A percentile compares a stretch with the other conserved stretches of the same genome.
Evolutionary conservation across 768 basidiomycete genomes (phyloP).

Genomic region (Phylloporus sp.): DNA sequence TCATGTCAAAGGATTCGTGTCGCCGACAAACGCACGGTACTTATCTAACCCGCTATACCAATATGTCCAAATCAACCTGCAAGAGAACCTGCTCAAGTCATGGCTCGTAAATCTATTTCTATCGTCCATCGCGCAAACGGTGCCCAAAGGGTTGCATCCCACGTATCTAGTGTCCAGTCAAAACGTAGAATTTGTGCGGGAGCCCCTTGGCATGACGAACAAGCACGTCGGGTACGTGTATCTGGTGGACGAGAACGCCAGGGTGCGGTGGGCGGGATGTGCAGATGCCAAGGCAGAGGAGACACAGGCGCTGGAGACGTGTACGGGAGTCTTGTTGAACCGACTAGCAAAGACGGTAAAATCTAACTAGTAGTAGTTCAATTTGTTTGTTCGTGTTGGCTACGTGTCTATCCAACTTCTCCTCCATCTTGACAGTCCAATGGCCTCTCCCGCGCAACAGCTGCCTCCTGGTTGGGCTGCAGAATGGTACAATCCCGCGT

Average conservation of each 20-base stretch:
- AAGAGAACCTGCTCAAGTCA: slow-evolving; percentile 91
- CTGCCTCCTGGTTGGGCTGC: slow-evolving; percentile 91
- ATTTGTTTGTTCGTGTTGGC: slow-evolving; percentile 29
- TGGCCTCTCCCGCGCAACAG: slow-evolving; percentile 55
- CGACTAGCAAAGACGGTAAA: slow-evolving; percentile 46
- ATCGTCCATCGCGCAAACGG: slow-evolving; percentile 61
- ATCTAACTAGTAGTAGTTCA: not conserved
- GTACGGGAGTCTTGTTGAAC: slow-evolving; percentile 64
- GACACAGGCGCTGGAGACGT: slow-evolving; percentile 60
- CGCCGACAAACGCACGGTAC: slow-evolving; percentile 52
- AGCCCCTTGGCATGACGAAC: slow-evolving; percentile 84
- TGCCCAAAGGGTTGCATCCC: slow-evolving; percentile 61
- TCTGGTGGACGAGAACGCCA: slow-evolving; percentile 79
- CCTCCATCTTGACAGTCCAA: slow-evolving; percentile 15
- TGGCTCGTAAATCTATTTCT: slow-evolving; percentile 84
- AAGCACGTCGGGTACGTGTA: slow-evolving; percentile 90
- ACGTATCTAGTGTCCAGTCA: slow-evolving; percentile 80
- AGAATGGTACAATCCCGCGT: slow-evolving; percentile 64
- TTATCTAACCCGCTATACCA: slow-evolving; percentile 58
- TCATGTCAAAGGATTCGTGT: slow-evolving; percentile 70
- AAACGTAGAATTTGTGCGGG: slow-evolving; percentile 81
- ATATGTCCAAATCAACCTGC: slow-evolving; percentile 85
- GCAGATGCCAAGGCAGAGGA: slow-evolving; percentile 80
- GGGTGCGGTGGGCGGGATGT: slow-evolving; percentile 90
- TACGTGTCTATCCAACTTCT: slow-evolving; percentile 18